Conservation (phyloP, 371 early-diverging fungal species). For the Saksenaea vasiformis region DNA sequence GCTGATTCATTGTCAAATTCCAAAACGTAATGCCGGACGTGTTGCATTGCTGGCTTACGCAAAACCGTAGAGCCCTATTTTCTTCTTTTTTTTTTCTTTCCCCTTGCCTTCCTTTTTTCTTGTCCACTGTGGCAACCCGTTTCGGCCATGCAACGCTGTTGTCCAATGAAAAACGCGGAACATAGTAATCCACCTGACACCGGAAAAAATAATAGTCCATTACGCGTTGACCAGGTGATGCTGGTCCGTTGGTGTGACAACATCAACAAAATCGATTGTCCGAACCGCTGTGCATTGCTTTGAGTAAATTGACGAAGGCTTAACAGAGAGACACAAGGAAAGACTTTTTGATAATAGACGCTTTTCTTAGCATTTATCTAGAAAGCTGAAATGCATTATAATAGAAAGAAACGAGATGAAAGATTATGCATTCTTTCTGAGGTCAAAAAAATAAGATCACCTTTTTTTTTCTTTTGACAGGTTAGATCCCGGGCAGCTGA, state of each 20-base stretch:
- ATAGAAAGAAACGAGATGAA: too few species aligned
- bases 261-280: neutral
- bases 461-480: neutral
- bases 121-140: neutral
- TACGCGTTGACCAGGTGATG: slow-evolving; percentile 5
- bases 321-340: neutral
- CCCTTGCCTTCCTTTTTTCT: neutral
- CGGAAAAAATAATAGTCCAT: neutral
- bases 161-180: neutral
- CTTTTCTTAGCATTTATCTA: too few species aligned
- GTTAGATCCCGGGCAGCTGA: neutral
- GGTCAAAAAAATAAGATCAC: neutral
- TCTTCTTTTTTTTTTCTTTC: neutral
- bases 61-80: neutral
- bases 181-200: neutral
- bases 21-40: neutral
- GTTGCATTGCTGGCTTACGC: slow-evolving; percentile 11
- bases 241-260: neutral
- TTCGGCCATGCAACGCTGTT: neutral
- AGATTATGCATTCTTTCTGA: neutral
- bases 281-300: neutral
- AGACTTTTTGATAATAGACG: too few species aligned
- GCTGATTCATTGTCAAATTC: neutral
- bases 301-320: neutral
- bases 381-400: too few species aligned